Base-by-base conservation (phyloP, 2,329 filamentous ascomycete genomes). In the Penicillium expansum region DNA sequence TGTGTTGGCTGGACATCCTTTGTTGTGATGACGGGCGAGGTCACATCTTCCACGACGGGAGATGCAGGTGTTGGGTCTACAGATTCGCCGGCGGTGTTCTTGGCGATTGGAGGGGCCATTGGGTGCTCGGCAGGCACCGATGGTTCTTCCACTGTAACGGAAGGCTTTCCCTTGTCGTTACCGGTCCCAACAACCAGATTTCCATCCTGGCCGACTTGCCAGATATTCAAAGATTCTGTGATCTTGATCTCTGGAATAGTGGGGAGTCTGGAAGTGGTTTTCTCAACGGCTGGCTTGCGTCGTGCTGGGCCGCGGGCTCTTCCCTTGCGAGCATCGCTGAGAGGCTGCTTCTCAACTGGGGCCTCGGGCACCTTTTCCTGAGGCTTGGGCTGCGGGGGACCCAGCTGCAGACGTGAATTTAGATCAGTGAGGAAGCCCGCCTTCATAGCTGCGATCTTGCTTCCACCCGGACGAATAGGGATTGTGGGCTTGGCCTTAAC, bases 381-480 rank as follows among this genome's bases (percentile, higher is more conserved):
- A 63, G 90, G 88, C 78, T 91, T 92, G 1, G 86, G 68, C 44
- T 82, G 85, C 65, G 90, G 87, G n/a, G 92, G 93, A 1, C 94
- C 94, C 35, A 96, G 77, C 69, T 91, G 88, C 29, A 99, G 80
- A 48, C 92, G 89, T 67, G 91, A 92, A 74, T 97, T 96, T 41
- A 99, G 79, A 69, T 97, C 93, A 43, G 87, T 92, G 82, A 99
- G 86, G 74, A 99, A 97, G 3, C 90, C 91, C 37, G 90, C 90
- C 75, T 96, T 92, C 32, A 99, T 79, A 24, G 91, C 89, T 16
- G 92, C 91, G 71, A 99, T 95, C 79, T 97, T 97, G 67, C 86
- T 85, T 10, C 90, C 90, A 42, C 83, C 82, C 2, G 92, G 90
- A 44, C 91, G 86, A 14, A 87, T 83, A 11, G 94, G 92, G 2